Evolutionary conservation across 768 basidiomycete genomes (phyloP), one percentile per base, ranked within the genome.

Genomic region (Mrakia frigida): DNA sequence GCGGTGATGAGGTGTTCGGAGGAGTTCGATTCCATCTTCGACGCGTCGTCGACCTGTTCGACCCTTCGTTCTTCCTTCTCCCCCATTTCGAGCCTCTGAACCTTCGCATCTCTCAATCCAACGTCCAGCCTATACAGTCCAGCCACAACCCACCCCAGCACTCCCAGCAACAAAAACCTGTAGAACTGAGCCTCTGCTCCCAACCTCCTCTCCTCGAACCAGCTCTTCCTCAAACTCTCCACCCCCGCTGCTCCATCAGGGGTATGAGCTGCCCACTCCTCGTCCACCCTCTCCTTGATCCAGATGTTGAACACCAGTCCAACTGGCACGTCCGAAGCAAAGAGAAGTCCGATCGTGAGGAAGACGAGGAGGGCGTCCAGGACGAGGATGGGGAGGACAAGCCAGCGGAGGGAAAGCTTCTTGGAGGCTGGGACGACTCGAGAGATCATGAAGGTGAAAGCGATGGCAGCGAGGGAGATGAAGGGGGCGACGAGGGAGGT

Each of bases 171-270:
- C 11, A 56, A 14, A 6, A 56, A 56, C 25, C 56, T 25, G n/a
- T 56, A 56, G 56, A 56, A n/a, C 56, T 56, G 56, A 56, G 56
- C 56, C 13, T 56, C 56, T 2, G 56, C 56, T 1, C 56, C 56
- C 56, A 56, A n/a, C 56, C 56, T 56, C 56, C 56, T 56, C 56
- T 56, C 56, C 28, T 56, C 56, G n/a, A 56, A 56, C 56, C 56
- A 56, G n/a, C 56, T 10, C 56, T 56, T 56, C 56, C 6, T 56
- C 56, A 56, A n/a, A 5, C 13, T 56, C n/a, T n/a, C n/a, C n/a
- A n/a, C n/a, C n/a, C n/a, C n/a, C n/a, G n/a, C n/a, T n/a, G n/a
- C n/a, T n/a, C n/a, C n/a, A n/a, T n/a, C n/a, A n/a, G n/a, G 52
- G 23, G 56, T 56, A 25, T 56, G 56, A n/a, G 56, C 25, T 25